Percentiles rank a stretch among this genome's conserved stretches.
Evolutionary conservation across 192 early-diverging fungal genomes (phyloP).

Genomic region (Gryganskiella cystojenkinii): DNA sequence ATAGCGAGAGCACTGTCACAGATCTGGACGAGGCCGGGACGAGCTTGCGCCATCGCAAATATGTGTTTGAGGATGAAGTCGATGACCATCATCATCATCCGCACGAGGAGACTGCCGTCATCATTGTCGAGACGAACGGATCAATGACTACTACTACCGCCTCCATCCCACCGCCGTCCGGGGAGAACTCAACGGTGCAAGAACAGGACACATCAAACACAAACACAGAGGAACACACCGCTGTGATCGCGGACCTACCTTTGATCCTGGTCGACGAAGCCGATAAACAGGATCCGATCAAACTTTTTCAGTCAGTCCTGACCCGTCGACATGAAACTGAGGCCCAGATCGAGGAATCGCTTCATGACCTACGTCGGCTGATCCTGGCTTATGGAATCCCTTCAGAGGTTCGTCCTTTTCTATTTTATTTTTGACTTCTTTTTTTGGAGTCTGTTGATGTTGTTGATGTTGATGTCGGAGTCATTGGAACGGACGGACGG

Average conservation of each 20-base stretch:
- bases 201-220: too few relatives aligned
- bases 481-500: too few relatives aligned
- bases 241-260: background rate
- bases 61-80: background rate
- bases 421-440: slow-evolving; percentile 1
- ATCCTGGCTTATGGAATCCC: slow-evolving; percentile 74
- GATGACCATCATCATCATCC: background rate
- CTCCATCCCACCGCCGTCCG: too few relatives aligned
- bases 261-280: background rate
- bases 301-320: slow-evolving; percentile 60
- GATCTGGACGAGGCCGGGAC: slow-evolving; percentile 14
- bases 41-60: slow-evolving; percentile 31
- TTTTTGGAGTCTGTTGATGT: background rate
- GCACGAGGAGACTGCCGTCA: background rate
- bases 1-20: slow-evolving; percentile 36
- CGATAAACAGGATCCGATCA: slow-evolving; percentile 13
- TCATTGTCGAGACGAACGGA: background rate
- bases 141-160: too few relatives aligned
- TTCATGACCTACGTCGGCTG: slow-evolving; percentile 64
- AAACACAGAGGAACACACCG: too few relatives aligned
- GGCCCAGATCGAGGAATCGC: slow-evolving; percentile 60
- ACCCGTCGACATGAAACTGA: slow-evolving; percentile 64
- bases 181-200: too few relatives aligned
- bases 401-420: slow-evolving; percentile 34
- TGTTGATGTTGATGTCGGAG: slow-evolving; percentile 13